phyloP scores from a whole-genome alignment of 345 rosid genomes.

The Gossypium thurberi region DNA sequence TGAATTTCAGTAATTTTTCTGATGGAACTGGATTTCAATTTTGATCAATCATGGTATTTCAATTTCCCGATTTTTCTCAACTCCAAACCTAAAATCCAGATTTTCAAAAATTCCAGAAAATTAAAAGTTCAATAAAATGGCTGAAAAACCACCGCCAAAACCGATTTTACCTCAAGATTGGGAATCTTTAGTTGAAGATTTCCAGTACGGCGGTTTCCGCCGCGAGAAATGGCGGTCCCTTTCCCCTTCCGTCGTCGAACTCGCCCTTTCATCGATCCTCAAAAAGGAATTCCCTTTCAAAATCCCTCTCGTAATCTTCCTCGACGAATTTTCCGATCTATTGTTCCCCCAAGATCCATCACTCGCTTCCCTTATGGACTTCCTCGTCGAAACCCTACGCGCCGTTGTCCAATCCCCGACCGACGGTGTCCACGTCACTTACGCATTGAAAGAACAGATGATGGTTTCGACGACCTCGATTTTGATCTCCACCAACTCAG shows the following conservation, averaged over 20 bases:
- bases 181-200: constrained; percentile 72
- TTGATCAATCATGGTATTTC: not conserved
- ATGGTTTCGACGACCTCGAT: constrained; percentile 74
- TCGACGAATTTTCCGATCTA: constrained; percentile 59
- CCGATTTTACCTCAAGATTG: constrained; percentile 65
- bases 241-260: constrained; percentile 42
- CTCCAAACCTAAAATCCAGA: not conserved
- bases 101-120: not conserved
- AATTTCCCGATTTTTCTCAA: not conserved
- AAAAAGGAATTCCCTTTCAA: constrained; percentile 66
- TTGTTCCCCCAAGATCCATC: constrained; percentile 19
- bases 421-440: constrained; percentile 42
- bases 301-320: constrained; percentile 61
- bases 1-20: too few relatives aligned
- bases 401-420: constrained; percentile 62
- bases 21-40: too few relatives aligned
- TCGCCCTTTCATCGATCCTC: constrained; percentile 54
- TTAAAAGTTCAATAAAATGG: constrained; percentile 7
- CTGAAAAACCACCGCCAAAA: constrained; percentile 35
- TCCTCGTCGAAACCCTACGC: constrained; percentile 63
- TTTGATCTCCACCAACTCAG: constrained; percentile 48
- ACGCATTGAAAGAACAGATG: constrained; percentile 69
- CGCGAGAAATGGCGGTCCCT: constrained; percentile 45
- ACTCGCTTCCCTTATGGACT: constrained; percentile 34
- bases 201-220: constrained; percentile 59